Evolutionary conservation across 1,284 basidiomycete species (phyloP), one percentile per base, ranked within the genome.

Genomic region (Phellopilus nigrolimitatus): DNA sequence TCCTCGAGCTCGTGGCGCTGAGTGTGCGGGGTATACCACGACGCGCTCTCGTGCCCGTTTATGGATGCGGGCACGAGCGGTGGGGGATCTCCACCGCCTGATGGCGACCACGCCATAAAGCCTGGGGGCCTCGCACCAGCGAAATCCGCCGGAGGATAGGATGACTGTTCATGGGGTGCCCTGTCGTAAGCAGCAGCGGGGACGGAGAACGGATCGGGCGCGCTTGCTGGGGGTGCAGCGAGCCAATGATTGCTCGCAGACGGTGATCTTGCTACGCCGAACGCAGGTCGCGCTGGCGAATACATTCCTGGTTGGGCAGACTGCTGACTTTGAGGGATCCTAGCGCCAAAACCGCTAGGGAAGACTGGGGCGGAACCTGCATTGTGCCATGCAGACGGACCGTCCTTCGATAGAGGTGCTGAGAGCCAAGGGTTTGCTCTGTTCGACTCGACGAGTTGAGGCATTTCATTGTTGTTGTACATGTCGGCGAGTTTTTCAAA

Each of bases 261-360:
- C 15, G 37, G 24, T 9, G 39, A 27, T 3, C 17, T 31, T n/a
- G 41, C 22, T 3, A 22, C 17, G 13, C 22, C 49, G 40, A 8
- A 17, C 28, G 43, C 30, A 19, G 21, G 15, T 15, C 21, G 28
- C n/a, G 13, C 30, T 13, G 25, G 41, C 9, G 34, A 22, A 19
- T 22, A 37, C 15, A 39, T 38, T 15, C 21, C 31, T 28, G 34
- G 37, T 21, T 28, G 37, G 28, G n/a, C 19, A 17, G 27, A 4
- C 33, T 27, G 33, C n/a, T n/a, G n/a, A 19, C 12, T 24, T 10
- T 36, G 41, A 17, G 44, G 36, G 12, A 27, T 41, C 4, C 51
- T 44, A 33, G 51, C 51, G 22, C 51, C 51, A 28, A 53, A 53
- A 15, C 51, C 51, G 2, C 51, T 47, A n/a, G 47, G 39, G 8